phyloP scores from a whole-genome alignment of 371 early-diverging fungal species.

The Dichotomocladium elegans region DNA sequence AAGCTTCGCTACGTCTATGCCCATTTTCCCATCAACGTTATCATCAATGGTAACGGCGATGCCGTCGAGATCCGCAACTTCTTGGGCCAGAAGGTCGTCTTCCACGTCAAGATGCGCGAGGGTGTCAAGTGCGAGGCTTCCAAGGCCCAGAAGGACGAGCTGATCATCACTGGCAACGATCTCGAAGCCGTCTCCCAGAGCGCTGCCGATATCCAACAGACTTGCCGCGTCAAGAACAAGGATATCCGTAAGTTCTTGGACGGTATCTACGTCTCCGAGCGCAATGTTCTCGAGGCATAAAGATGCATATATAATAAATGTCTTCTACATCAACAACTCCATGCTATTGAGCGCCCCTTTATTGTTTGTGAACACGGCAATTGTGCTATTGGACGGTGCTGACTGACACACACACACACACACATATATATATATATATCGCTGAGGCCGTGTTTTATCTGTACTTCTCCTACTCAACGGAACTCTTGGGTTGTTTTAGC shows the following conservation, averaged over 20 bases:
- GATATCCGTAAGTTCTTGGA: constrained; percentile 99
- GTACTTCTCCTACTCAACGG: too few relatives aligned
- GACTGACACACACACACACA: too few relatives aligned
- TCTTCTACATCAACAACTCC: too few relatives aligned
- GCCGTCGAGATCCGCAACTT: constrained; percentile 98
- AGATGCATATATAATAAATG: not conserved
- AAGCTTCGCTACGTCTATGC: constrained; percentile 99
- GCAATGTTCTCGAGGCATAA: constrained; percentile 42
- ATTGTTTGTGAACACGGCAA: not conserved
- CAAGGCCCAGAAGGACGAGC: constrained; percentile 93
- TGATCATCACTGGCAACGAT: constrained; percentile 95
- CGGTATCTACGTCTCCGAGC: constrained; percentile 98
- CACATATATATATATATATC: too few relatives aligned
- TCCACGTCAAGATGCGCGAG: constrained; percentile 86
- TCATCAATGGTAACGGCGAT: constrained; percentile 80
- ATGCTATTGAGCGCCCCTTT: too few relatives aligned
- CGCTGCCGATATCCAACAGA: constrained; percentile 80
- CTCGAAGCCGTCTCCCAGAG: constrained; percentile 98
- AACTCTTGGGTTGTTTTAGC: too few relatives aligned
- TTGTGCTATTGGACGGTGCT: not conserved
- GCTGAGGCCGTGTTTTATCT: too few relatives aligned
- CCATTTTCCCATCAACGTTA: constrained; percentile 99
- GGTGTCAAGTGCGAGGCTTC: constrained; percentile 89
- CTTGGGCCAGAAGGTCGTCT: constrained; percentile 97
- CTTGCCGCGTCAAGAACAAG: constrained; percentile 79